Percentiles rank a stretch among this genome's conserved stretches.
phyloP scores from a whole-genome alignment of 495 filamentous ascomycete species.

The Corynascus novoguineensis region DNA sequence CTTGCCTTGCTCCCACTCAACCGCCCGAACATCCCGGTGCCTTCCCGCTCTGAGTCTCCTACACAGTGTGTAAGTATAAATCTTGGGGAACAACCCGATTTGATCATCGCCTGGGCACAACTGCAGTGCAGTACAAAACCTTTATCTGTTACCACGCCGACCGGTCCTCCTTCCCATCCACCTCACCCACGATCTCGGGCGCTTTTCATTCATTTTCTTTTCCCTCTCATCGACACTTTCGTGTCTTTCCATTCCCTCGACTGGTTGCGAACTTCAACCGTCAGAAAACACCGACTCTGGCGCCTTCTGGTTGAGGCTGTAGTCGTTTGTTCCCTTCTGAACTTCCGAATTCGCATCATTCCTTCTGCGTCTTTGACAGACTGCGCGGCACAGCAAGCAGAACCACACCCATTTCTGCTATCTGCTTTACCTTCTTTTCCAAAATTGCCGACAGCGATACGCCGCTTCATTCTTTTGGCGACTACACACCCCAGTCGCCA shows the following conservation, averaged over 20 bases:
- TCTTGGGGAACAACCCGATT: no score
- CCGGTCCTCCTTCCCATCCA: constrained; percentile 5
- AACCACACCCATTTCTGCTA: background rate
- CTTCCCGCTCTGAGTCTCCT: background rate
- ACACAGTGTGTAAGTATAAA: no score
- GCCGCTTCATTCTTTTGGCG: constrained; percentile 28
- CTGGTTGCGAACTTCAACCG: constrained; percentile 41
- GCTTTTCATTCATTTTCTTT: no score
- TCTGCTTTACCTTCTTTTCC: constrained; percentile 13
- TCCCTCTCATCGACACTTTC: constrained; percentile 13
- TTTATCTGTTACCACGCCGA: background rate
- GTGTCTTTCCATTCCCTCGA: constrained; percentile 22
- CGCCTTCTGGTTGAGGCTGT: constrained; percentile 10
- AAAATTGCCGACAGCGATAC: constrained; percentile 11
- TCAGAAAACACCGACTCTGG: constrained; percentile 21
- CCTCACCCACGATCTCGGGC: constrained; percentile 23
- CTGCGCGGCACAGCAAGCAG: constrained; percentile 19
- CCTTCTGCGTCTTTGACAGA: constrained; percentile 39
- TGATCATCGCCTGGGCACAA: no score
- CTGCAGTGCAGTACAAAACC: no score
- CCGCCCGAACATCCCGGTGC: background rate
- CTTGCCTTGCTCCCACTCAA: constrained; percentile 5
- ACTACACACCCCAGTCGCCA: no score
- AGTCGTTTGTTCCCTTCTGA: constrained; percentile 15
- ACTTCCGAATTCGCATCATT: constrained; percentile 30